Percentiles rank a stretch among this genome's conserved stretches.
These are phyloP conservation scores for Ilex asprella DNA, from an alignment of 257 asterid species.

Conservation along the genomic window DNA sequence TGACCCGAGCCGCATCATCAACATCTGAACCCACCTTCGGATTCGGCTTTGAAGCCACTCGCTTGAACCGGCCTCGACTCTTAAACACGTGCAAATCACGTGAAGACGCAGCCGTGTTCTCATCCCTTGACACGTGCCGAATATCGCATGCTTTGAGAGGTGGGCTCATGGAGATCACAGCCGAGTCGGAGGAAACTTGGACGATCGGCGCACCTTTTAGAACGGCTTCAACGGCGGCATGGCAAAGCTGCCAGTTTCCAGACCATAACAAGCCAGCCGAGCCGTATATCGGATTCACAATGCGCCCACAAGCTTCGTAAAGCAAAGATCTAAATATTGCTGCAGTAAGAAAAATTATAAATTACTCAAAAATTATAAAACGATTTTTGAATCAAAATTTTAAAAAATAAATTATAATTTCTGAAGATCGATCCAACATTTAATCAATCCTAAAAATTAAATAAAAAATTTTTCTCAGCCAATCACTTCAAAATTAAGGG, in stretches of 20 bases:
- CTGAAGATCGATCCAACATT: too few species aligned
- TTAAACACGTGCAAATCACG: slow-evolving; percentile 21
- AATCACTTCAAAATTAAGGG: too few species aligned
- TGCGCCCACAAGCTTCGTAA: slow-evolving; percentile 87
- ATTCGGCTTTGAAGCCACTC: slow-evolving; percentile 25
- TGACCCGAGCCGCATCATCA: too few species aligned
- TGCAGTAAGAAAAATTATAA: slow-evolving; percentile 7
- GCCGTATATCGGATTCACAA: slow-evolving; percentile 65
- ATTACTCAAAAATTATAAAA: too few species aligned
- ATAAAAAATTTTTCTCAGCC: too few species aligned
- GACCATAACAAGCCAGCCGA: slow-evolving; percentile 60
- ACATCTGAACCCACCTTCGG: slow-evolving; percentile 19
- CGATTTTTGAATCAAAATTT: too few species aligned
- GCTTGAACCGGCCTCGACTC: slow-evolving; percentile 41
- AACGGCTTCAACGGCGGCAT: slow-evolving; percentile 72
- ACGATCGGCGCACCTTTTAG: slow-evolving; percentile 39
- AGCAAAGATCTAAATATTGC: slow-evolving; percentile 55
- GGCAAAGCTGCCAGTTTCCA: slow-evolving; percentile 61
- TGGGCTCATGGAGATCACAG: slow-evolving; percentile 16
- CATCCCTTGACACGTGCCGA: slow-evolving; percentile 53
- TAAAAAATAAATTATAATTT: too few species aligned
- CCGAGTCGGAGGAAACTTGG: slow-evolving; percentile 22
- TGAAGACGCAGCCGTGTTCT: slow-evolving; percentile 10
- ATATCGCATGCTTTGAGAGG: slow-evolving; percentile 54
- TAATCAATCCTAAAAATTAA: too few species aligned